Evolutionary conservation across 2,329 filamentous ascomycete genomes (phyloP).

Genomic region (Neofusicoccum sp.): DNA sequence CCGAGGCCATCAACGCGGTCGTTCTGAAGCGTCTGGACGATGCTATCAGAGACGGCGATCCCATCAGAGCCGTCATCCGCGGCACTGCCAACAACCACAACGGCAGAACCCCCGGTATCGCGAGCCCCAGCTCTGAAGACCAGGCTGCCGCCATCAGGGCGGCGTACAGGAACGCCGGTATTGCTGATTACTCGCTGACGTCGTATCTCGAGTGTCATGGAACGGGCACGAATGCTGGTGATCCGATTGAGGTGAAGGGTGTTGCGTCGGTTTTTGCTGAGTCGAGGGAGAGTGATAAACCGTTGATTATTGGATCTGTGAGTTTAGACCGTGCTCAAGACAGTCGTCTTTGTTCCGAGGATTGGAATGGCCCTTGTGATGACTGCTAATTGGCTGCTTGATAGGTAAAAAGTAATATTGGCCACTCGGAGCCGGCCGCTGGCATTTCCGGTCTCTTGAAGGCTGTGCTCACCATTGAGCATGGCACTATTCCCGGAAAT

Average conservation of each 20-base stretch:
- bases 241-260: conserved; percentile 58
- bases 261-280: conserved; percentile 47
- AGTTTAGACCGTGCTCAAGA: conserved; percentile 19
- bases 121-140: conserved; percentile 35
- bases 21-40: conserved; percentile 33
- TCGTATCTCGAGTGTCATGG: conserved; percentile 56
- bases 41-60: conserved; percentile 34
- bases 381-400: too few relatives aligned
- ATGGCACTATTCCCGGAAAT: conserved; percentile 26
- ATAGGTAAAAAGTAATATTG: conserved; percentile 34
- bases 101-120: conserved; percentile 38
- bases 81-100: conserved; percentile 26
- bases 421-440: conserved; percentile 34
- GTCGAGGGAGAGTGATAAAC: conserved; percentile 13
- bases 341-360: too few relatives aligned
- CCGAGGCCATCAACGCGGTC: conserved; percentile 33
- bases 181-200: conserved; percentile 31
- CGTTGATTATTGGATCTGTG: conserved; percentile 33
- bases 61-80: conserved; percentile 36
- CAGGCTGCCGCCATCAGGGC: conserved; percentile 38
- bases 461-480: conserved; percentile 31
- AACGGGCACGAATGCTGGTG: conserved; percentile 57
- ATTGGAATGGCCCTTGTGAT: too few relatives aligned
- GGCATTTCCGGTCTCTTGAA: conserved; percentile 35
- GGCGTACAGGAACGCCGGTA: conserved; percentile 36